Percentiles rank a stretch among this genome's conserved stretches.
These are phyloP conservation scores for Talaromyces proteolyticus DNA, from an alignment of 495 filamentous ascomycete species.

Conservation along the genomic window DNA sequence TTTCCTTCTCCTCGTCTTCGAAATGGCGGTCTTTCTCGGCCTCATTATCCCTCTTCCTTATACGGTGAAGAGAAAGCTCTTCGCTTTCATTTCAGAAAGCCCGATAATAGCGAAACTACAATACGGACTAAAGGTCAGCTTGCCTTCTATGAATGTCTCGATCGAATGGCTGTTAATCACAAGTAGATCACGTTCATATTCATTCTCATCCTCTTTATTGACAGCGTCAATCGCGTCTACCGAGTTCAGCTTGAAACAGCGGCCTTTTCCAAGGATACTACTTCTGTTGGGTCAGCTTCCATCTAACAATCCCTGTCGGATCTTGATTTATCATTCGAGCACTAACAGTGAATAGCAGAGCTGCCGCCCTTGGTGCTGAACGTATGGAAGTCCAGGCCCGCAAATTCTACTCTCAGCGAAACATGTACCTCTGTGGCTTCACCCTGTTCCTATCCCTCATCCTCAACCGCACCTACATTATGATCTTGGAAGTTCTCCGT, in stretches of 20 bases:
- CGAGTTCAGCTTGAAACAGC: conserved; percentile 86
- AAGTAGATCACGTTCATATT: conserved; percentile 93
- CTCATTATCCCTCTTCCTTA: conserved; percentile 91
- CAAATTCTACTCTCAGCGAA: conserved; percentile 99
- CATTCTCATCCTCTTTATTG: conserved; percentile 95
- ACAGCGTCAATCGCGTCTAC: conserved; percentile 98
- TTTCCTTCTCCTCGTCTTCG: conserved; percentile 82
- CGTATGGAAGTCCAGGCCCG: conserved; percentile 97
- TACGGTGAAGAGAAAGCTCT: conserved; percentile 78
- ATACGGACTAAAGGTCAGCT: conserved; percentile 68
- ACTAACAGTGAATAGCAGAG: conserved; percentile 38
- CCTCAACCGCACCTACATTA: conserved; percentile 96
- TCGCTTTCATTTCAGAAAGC: conserved; percentile 90
- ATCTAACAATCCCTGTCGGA: conserved; percentile 5
- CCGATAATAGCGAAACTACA: conserved; percentile 72
- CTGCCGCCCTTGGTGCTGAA: conserved; percentile 74
- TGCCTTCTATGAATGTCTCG: neutral
- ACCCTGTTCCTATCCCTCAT: conserved; percentile 98
- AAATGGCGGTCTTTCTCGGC: conserved; percentile 90
- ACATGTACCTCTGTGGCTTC: conserved; percentile 99
- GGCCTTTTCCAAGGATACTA: conserved; percentile 46
- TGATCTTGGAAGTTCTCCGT: conserved; percentile 91
- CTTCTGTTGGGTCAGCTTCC: conserved; percentile 36
- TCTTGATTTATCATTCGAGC: conserved; percentile 5
- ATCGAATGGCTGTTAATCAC: neutral